Evolutionary conservation across 768 basidiomycete genomes (phyloP), one percentile per base, ranked within the genome.

Genomic region (Boletus edulis): DNA sequence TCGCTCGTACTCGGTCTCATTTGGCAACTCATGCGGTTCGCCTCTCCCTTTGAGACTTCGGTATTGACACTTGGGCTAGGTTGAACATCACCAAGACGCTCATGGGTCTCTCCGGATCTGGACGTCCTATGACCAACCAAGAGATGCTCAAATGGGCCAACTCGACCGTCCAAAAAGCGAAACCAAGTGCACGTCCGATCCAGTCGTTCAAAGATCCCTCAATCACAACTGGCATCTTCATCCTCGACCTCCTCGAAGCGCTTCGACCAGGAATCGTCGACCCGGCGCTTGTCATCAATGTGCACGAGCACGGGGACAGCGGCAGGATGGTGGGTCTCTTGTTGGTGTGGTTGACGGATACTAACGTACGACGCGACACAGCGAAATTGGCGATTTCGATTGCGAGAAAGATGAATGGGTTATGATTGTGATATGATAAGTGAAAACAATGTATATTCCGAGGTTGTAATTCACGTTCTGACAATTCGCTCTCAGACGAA

Each of bases 61-160:
- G 34, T 34, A 5, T 34, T 34, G 34, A 34, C 34, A 11, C 34
- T 8, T 5, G 5, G 9, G 18, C 14, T 55, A 90, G 89, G 59
- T 73, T 95, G 78, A 95, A 86, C 70, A 97, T 99, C 64, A 85
- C 85, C 24, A 89, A 94, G 71, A 98, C 97, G 0, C 83, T 98
- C 40, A 85, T 84, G 37, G 79, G 81, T 6, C 79, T 98, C 17
- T 74, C 82, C 4, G 75, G 76, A 41, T 81, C 84, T 22, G 94
- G 94, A 0, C 82, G 87, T 27, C 92, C 94, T 2, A 85, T 96
- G 55, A 89, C 85, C 53, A 97, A 99, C 68, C 85, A 80, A 15
- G 94, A 98, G 66, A 97, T 99, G 72, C 85, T 98, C 55, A 91
- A 84, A 67, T 98, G 96, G 96, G 94, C 97, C 0, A 98, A 98